Evolutionary conservation across 108 stramenopile species (phyloP).

Genomic region (Bacterosira constricta): DNA sequence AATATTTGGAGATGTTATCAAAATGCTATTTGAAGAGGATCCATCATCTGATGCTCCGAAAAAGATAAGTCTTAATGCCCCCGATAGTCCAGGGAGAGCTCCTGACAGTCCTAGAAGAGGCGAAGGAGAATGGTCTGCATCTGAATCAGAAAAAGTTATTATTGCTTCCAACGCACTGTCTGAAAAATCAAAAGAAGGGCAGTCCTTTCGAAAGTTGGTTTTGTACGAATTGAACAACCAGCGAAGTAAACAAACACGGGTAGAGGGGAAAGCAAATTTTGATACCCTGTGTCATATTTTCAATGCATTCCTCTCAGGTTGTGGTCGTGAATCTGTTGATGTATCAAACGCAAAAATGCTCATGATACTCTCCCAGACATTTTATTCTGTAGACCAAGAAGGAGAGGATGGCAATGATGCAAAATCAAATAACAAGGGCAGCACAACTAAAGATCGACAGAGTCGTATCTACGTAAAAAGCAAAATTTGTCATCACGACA

Average conservation of each 20-base stretch:
- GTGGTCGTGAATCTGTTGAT: constrained; percentile 55
- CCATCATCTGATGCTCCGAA: neutral
- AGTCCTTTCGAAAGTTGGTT: constrained; percentile 50
- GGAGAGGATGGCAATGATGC: constrained; percentile 20
- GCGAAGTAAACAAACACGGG: constrained; percentile 52
- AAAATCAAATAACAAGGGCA: neutral
- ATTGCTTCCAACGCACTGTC: constrained; percentile 43
- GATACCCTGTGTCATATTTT: constrained; percentile 65
- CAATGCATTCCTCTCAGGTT: constrained; percentile 63
- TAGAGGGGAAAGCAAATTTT: constrained; percentile 49
- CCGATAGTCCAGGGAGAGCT: neutral
- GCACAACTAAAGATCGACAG: constrained; percentile 24
- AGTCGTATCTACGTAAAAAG: constrained; percentile 57
- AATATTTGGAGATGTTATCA: constrained; percentile 33
- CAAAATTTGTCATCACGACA: constrained; percentile 50
- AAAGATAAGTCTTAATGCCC: neutral
- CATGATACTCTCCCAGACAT: constrained; percentile 77
- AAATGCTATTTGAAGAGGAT: constrained; percentile 14
- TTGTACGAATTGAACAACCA: constrained; percentile 73
- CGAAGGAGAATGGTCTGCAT: neutral
- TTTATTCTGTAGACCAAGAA: constrained; percentile 40
- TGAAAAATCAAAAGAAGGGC: constrained; percentile 41
- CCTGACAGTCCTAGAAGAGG: neutral
- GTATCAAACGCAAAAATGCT: constrained; percentile 73
- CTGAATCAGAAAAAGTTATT: constrained; percentile 43